Conservation (phyloP, 495 filamentous ascomycete species). For the Talaromyces borbonicus region DNA sequence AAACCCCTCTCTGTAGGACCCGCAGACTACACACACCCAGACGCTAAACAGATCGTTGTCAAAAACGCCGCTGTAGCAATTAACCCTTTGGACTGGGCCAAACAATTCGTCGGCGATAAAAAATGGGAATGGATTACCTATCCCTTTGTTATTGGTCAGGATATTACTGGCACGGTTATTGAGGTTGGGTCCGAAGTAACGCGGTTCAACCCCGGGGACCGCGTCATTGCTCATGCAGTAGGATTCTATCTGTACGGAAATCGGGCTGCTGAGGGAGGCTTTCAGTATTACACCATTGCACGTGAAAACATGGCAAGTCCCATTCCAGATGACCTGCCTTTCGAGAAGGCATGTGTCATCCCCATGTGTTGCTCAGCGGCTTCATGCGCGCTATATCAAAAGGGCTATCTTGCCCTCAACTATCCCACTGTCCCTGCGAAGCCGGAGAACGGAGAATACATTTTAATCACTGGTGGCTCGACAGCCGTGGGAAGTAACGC, state of each 20-base stretch:
- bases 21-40: conserved; percentile 24
- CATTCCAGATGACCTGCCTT: conserved; percentile 26
- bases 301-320: conserved; percentile 13
- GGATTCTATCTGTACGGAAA: conserved; percentile 13
- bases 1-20: conserved; percentile 24
- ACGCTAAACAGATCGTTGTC: conserved; percentile 25
- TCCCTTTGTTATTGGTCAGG: conserved; percentile 24
- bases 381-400: conserved; percentile 13
- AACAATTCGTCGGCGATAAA: conserved; percentile 10
- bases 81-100: conserved; percentile 30
- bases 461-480: conserved; percentile 41
- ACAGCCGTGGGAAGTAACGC: conserved; percentile 32
- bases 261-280: conserved; percentile 26
- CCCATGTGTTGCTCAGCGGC: conserved; percentile 27
- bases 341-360: conserved; percentile 30
- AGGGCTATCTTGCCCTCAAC: background rate
- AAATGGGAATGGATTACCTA: conserved; percentile 11
- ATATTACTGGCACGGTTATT: conserved; percentile 32
- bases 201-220: conserved; percentile 30
- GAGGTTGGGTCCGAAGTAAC: conserved; percentile 24
- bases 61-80: conserved; percentile 32
- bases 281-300: conserved; percentile 26
- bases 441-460: conserved; percentile 9
- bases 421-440: conserved; percentile 5
- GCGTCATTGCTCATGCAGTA: conserved; percentile 26